phyloP scores from a whole-genome alignment of 2,329 filamentous ascomycete species.

The Botrytis hyacinthi region DNA sequence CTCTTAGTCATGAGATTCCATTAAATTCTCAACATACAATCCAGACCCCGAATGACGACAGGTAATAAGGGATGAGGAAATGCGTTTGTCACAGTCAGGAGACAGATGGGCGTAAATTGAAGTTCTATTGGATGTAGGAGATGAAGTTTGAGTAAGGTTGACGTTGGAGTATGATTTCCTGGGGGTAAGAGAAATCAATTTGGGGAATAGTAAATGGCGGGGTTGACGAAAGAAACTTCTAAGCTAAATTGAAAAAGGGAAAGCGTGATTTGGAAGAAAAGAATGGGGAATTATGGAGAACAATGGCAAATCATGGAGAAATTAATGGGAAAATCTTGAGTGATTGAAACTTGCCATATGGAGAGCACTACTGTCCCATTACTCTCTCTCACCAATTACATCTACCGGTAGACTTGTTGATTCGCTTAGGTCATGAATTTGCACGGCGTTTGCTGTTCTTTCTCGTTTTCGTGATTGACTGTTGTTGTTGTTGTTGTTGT shows the following conservation, averaged over 20 bases:
- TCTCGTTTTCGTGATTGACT: neutral
- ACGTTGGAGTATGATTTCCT: constrained; percentile 12
- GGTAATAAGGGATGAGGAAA: neutral
- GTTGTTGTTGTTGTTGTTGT: too few relatives aligned
- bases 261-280: neutral
- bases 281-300: neutral
- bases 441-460: neutral
- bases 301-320: neutral
- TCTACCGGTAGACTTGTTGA: neutral
- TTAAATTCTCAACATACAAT: constrained; percentile 12
- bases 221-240: neutral
- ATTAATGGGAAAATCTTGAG: neutral
- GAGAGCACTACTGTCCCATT: neutral
- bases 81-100: constrained; percentile 26
- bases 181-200: constrained; percentile 19
- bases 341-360: neutral
- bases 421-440: neutral
- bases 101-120: neutral
- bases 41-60: constrained; percentile 10
- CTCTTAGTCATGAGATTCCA: constrained; percentile 34
- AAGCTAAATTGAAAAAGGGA: neutral
- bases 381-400: neutral
- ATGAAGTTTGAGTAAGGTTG: neutral
- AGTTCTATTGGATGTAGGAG: constrained; percentile 9
- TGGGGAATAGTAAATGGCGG: constrained; percentile 9